A percentile compares a stretch with the other conserved stretches of the same genome.
Evolutionary conservation across 805 yeast genomes (phyloP).

Genomic region (Metschnikowia proteae): DNA sequence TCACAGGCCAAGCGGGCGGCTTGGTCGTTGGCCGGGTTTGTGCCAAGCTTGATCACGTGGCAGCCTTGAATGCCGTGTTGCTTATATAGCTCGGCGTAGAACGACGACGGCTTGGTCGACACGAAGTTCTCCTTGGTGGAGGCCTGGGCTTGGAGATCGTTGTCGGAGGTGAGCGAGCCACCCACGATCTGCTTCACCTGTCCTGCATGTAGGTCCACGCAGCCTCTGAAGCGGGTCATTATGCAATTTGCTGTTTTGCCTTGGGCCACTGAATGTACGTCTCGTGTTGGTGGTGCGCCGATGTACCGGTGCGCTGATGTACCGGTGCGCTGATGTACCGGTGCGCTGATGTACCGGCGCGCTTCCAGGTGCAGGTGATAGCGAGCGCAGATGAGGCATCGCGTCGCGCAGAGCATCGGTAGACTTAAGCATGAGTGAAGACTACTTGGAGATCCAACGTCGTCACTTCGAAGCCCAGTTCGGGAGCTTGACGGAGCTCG

Average conservation of each 20-base stretch:
- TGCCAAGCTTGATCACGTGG: slow-evolving; percentile 90
- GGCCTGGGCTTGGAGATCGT: slow-evolving; percentile 34
- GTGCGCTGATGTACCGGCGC: neutral
- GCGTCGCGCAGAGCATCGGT: slow-evolving; percentile 3
- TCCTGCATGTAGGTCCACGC: slow-evolving; percentile 93
- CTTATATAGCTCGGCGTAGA: slow-evolving; percentile 69
- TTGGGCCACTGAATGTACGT: too few species aligned
- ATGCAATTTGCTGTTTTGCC: neutral
- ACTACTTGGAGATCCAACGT: slow-evolving; percentile 51
- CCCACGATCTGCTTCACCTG: slow-evolving; percentile 97
- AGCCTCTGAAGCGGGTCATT: slow-evolving; percentile 89
- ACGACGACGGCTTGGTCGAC: slow-evolving; percentile 66
- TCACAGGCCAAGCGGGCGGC: slow-evolving; percentile 76
- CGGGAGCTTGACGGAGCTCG: slow-evolving; percentile 54
- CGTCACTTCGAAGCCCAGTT: slow-evolving; percentile 61
- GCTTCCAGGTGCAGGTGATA: neutral
- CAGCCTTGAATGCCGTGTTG: slow-evolving; percentile 62
- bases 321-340: neutral
- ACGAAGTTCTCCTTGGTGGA: slow-evolving; percentile 60
- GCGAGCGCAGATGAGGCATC: neutral
- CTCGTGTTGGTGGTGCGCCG: too few species aligned
- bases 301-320: neutral
- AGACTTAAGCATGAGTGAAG: slow-evolving; percentile 21
- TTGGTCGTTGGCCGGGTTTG: slow-evolving; percentile 65
- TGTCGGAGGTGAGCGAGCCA: slow-evolving; percentile 65